Conservation (phyloP, 2,329 filamentous ascomycete genomes). For the Monascus ruber region DNA sequence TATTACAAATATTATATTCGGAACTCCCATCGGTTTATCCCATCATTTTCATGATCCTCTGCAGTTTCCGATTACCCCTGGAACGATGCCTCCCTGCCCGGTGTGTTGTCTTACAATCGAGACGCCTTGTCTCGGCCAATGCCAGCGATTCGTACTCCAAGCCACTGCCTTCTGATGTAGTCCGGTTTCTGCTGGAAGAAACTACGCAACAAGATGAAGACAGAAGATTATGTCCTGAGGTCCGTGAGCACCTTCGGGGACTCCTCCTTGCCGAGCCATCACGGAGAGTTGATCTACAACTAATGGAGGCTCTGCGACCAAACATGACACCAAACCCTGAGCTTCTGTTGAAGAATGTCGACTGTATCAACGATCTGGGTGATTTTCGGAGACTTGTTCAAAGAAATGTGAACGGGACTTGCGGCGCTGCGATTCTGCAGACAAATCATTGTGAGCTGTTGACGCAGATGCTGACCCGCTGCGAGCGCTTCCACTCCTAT, state of each 20-base stretch:
- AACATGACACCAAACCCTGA: not conserved
- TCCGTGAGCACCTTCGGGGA: conserved; percentile 8
- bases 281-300: conserved; percentile 7
- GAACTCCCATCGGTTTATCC: too few relatives aligned
- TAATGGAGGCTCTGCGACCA: conserved; percentile 12
- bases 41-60: too few relatives aligned
- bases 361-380: conserved; percentile 1
- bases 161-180: conserved; percentile 17
- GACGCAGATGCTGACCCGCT: conserved; percentile 11
- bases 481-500: conserved; percentile 13
- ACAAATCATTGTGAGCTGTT: conserved; percentile 5
- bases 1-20: too few relatives aligned
- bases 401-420: conserved; percentile 8
- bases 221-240: not conserved
- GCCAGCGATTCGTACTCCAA: conserved; percentile 1
- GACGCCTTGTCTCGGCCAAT: too few relatives aligned
- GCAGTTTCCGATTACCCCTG: too few relatives aligned
- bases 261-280: conserved; percentile 11
- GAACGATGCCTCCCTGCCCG: too few relatives aligned
- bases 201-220: conserved; percentile 5
- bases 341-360: not conserved
- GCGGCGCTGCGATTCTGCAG: conserved; percentile 4
- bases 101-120: too few relatives aligned
- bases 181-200: conserved; percentile 22
- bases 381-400: conserved; percentile 16